Conservation (phyloP, 106 monocot genomes). For the Apostasia ramifera region DNA sequence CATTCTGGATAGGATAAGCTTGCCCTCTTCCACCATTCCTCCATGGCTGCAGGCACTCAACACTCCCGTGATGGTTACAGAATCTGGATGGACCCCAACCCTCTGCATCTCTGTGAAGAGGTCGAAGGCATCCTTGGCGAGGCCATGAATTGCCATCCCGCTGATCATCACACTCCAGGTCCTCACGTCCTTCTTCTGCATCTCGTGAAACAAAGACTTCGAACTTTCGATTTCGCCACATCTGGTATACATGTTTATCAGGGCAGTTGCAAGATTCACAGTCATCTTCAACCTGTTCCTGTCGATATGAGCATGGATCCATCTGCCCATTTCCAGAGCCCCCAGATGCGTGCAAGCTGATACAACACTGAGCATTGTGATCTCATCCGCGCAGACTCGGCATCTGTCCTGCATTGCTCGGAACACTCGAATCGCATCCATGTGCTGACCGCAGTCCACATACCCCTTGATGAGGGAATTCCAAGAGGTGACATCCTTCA, state of each 20-base stretch:
- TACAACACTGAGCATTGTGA: constrained; percentile 45
- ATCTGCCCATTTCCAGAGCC: constrained; percentile 54
- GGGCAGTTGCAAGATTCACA: constrained; percentile 35
- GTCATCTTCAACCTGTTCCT: constrained; percentile 18
- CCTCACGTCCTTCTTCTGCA: constrained; percentile 44
- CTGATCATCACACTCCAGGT: constrained; percentile 62
- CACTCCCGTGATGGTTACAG: constrained; percentile 41
- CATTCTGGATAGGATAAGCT: constrained; percentile 34
- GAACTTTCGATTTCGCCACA: constrained; percentile 48
- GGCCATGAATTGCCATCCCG: constrained; percentile 44
- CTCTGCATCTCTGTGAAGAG: constrained; percentile 40
- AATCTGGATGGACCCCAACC: constrained; percentile 31
- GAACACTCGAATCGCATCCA: constrained; percentile 37
- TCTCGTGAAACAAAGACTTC: constrained; percentile 24
- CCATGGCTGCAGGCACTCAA: constrained; percentile 55
- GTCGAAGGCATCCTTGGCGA: constrained; percentile 24
- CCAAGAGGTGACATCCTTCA: constrained; percentile 44
- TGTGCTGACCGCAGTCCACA: constrained; percentile 10
- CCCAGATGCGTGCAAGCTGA: constrained; percentile 54
- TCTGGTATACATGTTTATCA: constrained; percentile 59
- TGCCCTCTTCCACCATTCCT: constrained; percentile 41
- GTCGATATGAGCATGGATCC: constrained; percentile 43
- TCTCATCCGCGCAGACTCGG: constrained; percentile 25
- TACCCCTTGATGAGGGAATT: constrained; percentile 66
- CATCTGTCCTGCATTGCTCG: constrained; percentile 8